Conservation (phyloP, 768 basidiomycete genomes). For the Suillus decipiens region DNA sequence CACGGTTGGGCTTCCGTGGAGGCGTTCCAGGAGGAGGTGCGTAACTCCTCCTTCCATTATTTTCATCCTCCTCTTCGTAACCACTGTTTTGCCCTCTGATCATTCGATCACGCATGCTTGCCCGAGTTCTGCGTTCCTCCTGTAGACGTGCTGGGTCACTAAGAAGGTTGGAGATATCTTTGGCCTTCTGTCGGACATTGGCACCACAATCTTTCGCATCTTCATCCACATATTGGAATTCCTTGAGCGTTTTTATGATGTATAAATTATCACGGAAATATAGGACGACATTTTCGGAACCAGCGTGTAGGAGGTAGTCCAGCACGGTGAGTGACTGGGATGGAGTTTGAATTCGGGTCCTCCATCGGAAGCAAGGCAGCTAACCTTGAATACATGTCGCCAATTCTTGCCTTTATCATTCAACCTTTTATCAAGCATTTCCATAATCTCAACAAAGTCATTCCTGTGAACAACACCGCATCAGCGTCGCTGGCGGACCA, state of each 20-base stretch:
- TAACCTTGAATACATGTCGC: constrained; percentile 98
- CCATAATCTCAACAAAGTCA: constrained; percentile 99
- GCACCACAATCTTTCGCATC: constrained; percentile 96
- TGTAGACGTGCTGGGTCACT: constrained; percentile 83
- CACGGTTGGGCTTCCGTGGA: constrained; percentile 22
- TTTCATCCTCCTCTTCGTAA: constrained; percentile 41
- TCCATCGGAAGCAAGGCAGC: constrained; percentile 18
- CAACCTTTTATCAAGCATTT: constrained; percentile 98
- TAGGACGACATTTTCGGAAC: constrained; percentile 97
- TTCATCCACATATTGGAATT: constrained; percentile 97
- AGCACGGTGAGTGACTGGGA: constrained; percentile 84
- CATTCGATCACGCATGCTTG: constrained; percentile 96
- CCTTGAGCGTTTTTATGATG: constrained; percentile 97
- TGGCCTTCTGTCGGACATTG: constrained; percentile 97
- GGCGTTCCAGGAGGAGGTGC: constrained; percentile 12
- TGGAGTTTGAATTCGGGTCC: constrained; percentile 1
- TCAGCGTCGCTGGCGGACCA: neutral
- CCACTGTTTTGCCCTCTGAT: constrained; percentile 54
- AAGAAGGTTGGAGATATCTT: constrained; percentile 95
- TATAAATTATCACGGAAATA: constrained; percentile 98
- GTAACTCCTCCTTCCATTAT: constrained; percentile 16
- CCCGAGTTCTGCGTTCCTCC: constrained; percentile 80
- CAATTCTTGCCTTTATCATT: constrained; percentile 99
- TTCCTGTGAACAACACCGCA: constrained; percentile 45
- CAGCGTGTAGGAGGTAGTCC: constrained; percentile 94